Evolutionary conservation across 140 eudicot species (phyloP), one percentile per base, ranked within the genome.

Genomic region (Flaveria floridana): DNA sequence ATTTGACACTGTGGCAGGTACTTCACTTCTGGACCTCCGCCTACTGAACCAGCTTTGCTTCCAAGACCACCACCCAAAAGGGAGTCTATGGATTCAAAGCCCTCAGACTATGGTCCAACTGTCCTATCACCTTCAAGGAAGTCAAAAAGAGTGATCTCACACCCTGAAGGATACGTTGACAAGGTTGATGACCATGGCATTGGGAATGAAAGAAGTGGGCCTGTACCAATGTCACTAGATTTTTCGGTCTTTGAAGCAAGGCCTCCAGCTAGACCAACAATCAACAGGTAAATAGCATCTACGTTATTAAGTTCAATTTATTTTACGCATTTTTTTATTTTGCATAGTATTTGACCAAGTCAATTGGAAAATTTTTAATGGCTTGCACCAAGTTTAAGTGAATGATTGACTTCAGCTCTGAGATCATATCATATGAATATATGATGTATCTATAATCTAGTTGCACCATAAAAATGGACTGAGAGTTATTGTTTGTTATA

Each of bases 81-180:
- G 76, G 97, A 90, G 5, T 66, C 91, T 5, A 30, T 59, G 19
- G 86, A 84, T 71, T 72, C 91, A 2, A 90, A 85, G 80, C 80
- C 78, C 12, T 58, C 91, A 2, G 94, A 88, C 51, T 68, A 79
- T 57, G 86, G 85, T 75, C 88, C 82, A 41, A 86, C 90, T 1
- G 97, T 94, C 51, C 73, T 94, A 76, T 94, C 99, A 50, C 99
- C 99, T 73, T 89, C 97, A 44, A 94, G 90, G 75, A 94, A 94
- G 85, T 71, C 83, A 23, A 90, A 89, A 83, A 88, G 99, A 78
- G 94, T 94, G 39, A 87, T 86, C 83, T 89, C 92, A 47, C 79
- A 92, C 16, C 95, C 89, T 13, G 98, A 92, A 68, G 90, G 89
- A 39, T 37, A 74, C 51, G 95, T 86, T 72, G 89, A 84, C 51